Evolutionary conservation across 2,329 filamentous ascomycete species (phyloP).

Genomic region (Calonectria pteridis): DNA sequence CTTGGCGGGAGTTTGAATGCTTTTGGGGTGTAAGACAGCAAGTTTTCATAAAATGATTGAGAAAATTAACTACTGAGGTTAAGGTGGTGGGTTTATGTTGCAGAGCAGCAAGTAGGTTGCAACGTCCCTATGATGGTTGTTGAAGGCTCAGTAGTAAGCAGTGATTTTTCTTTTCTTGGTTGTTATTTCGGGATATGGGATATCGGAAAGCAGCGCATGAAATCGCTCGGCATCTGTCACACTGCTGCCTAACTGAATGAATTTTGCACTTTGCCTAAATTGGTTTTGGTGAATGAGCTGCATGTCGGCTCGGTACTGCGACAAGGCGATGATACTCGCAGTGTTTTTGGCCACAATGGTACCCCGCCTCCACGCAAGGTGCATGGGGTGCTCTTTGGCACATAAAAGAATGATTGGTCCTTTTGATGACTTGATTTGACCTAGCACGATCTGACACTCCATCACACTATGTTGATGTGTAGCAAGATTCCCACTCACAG

Average conservation of each 20-base stretch:
- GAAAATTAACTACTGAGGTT: not conserved
- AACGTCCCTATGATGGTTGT: not conserved
- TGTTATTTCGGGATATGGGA: not conserved
- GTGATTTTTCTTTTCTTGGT: not conserved
- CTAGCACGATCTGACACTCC: not conserved
- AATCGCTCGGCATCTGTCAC: not conserved
- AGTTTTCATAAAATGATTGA: not conserved
- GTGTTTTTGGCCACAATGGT: not conserved
- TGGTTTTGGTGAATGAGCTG: not conserved
- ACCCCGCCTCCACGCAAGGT: not conserved
- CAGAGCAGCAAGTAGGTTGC: not conserved
- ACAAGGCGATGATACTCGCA: not conserved
- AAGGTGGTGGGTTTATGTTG: not conserved
- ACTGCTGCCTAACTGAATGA: not conserved
- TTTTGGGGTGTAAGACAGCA: not conserved
- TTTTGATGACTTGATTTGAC: not conserved
- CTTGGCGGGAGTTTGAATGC: not conserved
- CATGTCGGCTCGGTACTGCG: not conserved
- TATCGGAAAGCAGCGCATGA: not conserved
- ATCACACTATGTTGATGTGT: not conserved
- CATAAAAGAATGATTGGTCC: no score
- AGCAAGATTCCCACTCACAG: not conserved
- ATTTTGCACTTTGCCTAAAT: not conserved
- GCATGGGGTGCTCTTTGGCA: not conserved
- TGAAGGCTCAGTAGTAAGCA: no score